Evolutionary conservation across 129 eudicot genomes (phyloP), one percentile per base, ranked within the genome.

Genomic region (Kitagawia praeruptora): DNA sequence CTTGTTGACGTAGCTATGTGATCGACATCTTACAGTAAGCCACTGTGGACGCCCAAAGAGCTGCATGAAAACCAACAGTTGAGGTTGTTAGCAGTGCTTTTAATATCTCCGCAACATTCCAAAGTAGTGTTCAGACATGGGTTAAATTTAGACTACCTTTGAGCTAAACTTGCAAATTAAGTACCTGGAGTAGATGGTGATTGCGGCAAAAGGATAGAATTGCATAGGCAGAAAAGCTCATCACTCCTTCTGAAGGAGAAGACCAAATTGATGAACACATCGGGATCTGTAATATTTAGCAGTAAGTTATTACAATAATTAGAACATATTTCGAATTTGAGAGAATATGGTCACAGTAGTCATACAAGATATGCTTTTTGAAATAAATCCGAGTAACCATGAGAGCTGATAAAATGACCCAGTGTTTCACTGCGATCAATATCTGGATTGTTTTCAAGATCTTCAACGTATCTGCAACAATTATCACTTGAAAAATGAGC

Each of bases 31-130:
- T 66, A 92, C 91, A n/a, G 97, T 95, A 80, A 95, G 90, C 99
- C 99, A 95, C 56, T 92, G 97, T 46, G 96, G 99, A 82, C 96
- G 99, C 74, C 97, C 99, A 61, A 92, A 81, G 73, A 95, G 87
- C 99, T 94, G 86, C 39, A 31, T 27, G 58, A 31, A 56, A 63
- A 71, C 9, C 5, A 51, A 56, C 44, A 18, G 27, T 4, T 8
- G 9, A 42, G 46, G 3, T 46, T 74, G 7, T 46, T 12, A 54
- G 45, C 46, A 80, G 45, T 9, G 61, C 46, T 25, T 66, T 71
- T 5, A 58, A 12, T 25, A 13, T n/a, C 37, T 45, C 39, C 54
- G 44, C 70, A 63, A 42, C 61, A 72, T 38, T 13, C 42, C 19
- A 37, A 37, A 19, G 56, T 8, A n/a, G 7, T 54, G 61, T 16